These are phyloP conservation scores for Thermothelomyces thermophilus DNA, from an alignment of 2,329 filamentous ascomycete species.

Conservation along the genomic window DNA sequence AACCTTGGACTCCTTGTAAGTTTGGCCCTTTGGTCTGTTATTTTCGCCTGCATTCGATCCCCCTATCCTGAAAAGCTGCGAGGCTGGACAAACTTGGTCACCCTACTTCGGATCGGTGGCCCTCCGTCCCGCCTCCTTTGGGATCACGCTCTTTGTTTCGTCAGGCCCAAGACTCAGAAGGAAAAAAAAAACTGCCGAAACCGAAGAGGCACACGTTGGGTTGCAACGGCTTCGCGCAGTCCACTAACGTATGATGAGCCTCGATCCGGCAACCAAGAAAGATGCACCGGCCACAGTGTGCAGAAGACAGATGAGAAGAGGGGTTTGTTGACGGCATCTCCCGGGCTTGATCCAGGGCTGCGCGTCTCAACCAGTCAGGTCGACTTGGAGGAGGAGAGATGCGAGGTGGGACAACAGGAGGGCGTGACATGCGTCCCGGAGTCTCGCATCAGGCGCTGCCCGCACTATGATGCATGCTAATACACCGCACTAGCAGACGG, in stretches of 20 bases:
- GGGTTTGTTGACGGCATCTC: constrained; percentile 1
- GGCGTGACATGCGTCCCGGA: constrained; percentile 4
- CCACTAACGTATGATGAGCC: too few relatives aligned
- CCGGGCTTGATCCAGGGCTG: constrained; percentile 7
- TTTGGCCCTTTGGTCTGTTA: not conserved
- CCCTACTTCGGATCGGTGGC: too few relatives aligned
- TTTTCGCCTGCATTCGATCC: too few relatives aligned
- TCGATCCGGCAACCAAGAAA: not conserved
- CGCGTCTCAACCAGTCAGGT: constrained; percentile 9
- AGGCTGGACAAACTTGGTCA: too few relatives aligned
- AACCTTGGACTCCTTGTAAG: not conserved
- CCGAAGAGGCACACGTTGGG: not conserved
- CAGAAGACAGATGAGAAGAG: not conserved
- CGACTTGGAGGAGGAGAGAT: not conserved
- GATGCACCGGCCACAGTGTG: not conserved
- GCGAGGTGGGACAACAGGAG: constrained; percentile 6
- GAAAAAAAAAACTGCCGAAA: constrained; percentile 1
- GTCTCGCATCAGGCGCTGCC: constrained; percentile 7
- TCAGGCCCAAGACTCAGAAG: not conserved
- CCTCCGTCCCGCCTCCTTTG: not conserved
- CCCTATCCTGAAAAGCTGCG: too few relatives aligned
- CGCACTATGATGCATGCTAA: not conserved
- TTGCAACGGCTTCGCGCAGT: constrained; percentile 8
- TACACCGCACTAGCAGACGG: not conserved
- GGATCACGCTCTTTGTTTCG: not conserved